Base-by-base conservation (phyloP, 2,329 filamentous ascomycete genomes). In the Trichophyton schoenleinii region DNA sequence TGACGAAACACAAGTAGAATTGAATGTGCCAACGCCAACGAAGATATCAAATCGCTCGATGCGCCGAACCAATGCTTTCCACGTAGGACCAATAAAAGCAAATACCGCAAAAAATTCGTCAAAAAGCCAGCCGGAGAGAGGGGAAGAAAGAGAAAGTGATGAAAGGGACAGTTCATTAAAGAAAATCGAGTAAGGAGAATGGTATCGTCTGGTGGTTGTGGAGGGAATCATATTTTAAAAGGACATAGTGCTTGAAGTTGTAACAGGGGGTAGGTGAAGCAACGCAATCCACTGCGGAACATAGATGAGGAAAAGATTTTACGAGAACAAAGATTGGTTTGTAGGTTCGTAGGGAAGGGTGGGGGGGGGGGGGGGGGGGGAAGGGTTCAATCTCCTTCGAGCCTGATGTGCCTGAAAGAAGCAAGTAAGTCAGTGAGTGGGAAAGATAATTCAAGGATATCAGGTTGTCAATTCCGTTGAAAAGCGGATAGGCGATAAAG, bases 401-500 rank as follows among this genome's bases (percentile, higher is more conserved):
- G 9, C 34, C 28, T 4, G 11, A 9, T 15, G 9, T 25, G 38
- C n/a, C n/a, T 46, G 42, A 7, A 58, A 8, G 13, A 20, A 31
- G 55, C 1, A 8, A 58, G 25, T 20, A 22, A 7, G 31, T 13
- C 20, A 15, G 57, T 20, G 25, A 11, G 25, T 28, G 2, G 57
- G n/a, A 11, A 46, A 22, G n/a, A 20, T 28, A 18, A 46, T 42
- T 46, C 44, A 48, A 34, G 58, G 22, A 31, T 58, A 34, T 38
- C 25, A 48, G 15, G 58, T 48, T 18, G 58, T 38, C 15, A 52
- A 42, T 59, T 57, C 15, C 31, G 18, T 70, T 65, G 58, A 78
- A 57, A 79, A 77, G 63, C 74, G 72, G 59, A 79, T 79, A 8
- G 77, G 77, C 15, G 76, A 79, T 55, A 79, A 68, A 3, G 76